Evolutionary conservation across 257 asterid genomes (phyloP), one percentile per base, ranked within the genome.

Genomic region (Linaria vulgaris): DNA sequence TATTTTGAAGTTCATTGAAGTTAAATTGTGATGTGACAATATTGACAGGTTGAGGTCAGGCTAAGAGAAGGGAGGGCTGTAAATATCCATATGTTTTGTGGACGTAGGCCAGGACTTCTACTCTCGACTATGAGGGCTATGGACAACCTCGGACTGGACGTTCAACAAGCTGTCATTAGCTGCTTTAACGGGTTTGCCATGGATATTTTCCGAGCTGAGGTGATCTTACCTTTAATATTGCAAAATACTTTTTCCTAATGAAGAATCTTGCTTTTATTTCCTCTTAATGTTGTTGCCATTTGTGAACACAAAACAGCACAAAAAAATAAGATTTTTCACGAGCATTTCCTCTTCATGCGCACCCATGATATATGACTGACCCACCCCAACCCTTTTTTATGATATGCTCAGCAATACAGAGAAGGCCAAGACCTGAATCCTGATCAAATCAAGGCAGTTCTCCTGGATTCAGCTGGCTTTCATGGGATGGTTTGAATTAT

Each of bases 131-230:
- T 90, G 85, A 80, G 81, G 75, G 91, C 91, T 54, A 71, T 90
- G 64, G 97, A 90, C 77, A 80, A 71, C 79, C 94, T 90, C 23
- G 97, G 92, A 37, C 84, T 90, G 9, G 97, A 90, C 80, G 80
- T 90, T 62, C 97, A 90, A 70, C 97, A 90, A 73, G 97, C 97
- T 39, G 97, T 90, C n/a, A 87, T 90, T 70, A 90, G 97, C 82
- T 90, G 97, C 74, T 87, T 90, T 83, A 90, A 85, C 48, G 97
- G 97, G 13, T 90, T 90, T 59, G 95, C 96, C 27, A 57, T 90
- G 77, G 96, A 90, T 73, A 87, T 87, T 56, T 90, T 87, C 72
- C 85, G 94, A 19, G 95, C 95, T 14, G 95, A 90, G 97, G 97
- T 88, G 74, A 34, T 11, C 17, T 58, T 21, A 21, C 30, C 12